phyloP scores from a whole-genome alignment of 352 stramenopile species.

The Phytopythium helicoides region DNA sequence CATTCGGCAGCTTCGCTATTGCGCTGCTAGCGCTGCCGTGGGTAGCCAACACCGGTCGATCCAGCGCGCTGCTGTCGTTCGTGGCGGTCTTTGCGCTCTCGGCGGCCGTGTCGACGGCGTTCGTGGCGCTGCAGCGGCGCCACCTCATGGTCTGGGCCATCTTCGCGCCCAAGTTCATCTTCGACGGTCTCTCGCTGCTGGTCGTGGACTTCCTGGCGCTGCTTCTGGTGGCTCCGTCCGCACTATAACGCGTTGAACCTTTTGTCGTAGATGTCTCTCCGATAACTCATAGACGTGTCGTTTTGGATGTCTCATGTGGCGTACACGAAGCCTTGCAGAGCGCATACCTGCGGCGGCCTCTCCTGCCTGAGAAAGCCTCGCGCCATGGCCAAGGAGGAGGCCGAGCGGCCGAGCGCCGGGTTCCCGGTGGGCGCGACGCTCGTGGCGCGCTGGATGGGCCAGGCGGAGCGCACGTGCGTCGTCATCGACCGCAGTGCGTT shows the following conservation, averaged over 20 bases:
- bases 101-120: slow-evolving; percentile 70
- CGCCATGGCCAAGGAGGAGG: slow-evolving; percentile 8
- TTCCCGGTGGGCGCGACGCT: slow-evolving; percentile 62
- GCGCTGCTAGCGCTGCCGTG: slow-evolving; percentile 37
- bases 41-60: slow-evolving; percentile 8
- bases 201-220: slow-evolving; percentile 44
- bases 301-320: no score
- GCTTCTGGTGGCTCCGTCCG: slow-evolving; percentile 23
- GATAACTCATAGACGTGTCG: not conserved
- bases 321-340: not conserved
- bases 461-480: slow-evolving; percentile 74
- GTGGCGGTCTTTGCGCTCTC: slow-evolving; percentile 55
- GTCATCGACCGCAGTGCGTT: slow-evolving; percentile 75
- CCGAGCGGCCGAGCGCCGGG: slow-evolving; percentile 14
- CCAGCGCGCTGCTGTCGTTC: slow-evolving; percentile 19
- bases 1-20: slow-evolving; percentile 73
- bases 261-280: not conserved
- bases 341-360: not conserved
- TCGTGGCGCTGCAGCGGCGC: slow-evolving; percentile 80
- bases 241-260: slow-evolving; percentile 1
- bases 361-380: not conserved
- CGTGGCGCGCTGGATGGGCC: slow-evolving; percentile 71
- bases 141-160: slow-evolving; percentile 94
- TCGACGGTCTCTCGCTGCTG: slow-evolving; percentile 67
- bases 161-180: slow-evolving; percentile 91